Evolutionary conservation across 2,329 filamentous ascomycete genomes (phyloP), one percentile per base, ranked within the genome.

Genomic region (Purpureocillium takamizusanense): DNA sequence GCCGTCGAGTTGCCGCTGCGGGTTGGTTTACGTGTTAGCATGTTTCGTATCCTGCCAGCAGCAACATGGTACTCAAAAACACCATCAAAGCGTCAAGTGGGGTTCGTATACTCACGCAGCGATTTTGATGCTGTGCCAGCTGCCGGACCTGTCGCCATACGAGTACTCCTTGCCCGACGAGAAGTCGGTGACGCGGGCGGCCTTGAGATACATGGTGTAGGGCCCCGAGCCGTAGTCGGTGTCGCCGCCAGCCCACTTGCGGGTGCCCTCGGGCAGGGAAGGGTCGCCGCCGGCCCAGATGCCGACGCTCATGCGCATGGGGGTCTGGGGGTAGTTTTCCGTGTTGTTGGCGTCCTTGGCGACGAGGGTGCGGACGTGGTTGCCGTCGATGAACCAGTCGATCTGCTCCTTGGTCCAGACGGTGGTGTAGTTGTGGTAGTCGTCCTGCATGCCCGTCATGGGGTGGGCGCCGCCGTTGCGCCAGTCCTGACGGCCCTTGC

Each of bases 371-470:
- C 85, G 78, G 37, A 85, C 70, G 4, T 74, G 67, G 7, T 65
- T 63, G 47, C 78, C 78, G 49, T 94, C 85, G 38, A 92, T 78
- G 51, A 71, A 76, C 72, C 76, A 89, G 43, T 78, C 70, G 14
- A 88, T 62, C 40, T 69, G 62, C 2, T 82, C 75, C 45, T 73
- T 64, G 16, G 78, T 86, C 84, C 84, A 89, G 47, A 78, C 67
- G 23, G 78, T 68, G n/a, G 81, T 83, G 61, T 88, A 89, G 55
- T 85, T 87, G 68, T 86, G 82, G 55, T 71, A 82, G 38, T 76
- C 74, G 35, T 67, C 63, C 51, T 75, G 75, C 31, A 76, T 70
- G 47, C 69, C 67, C 18, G 76, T 56, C 37, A 75, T 61, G 9
- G 63, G 57, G 51, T 83, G 71, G 56, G 78, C 76, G 32, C 67